Evolutionary conservation across 345 rosid genomes (phyloP).

Genomic region (Bruguiera gymnorhiza): DNA sequence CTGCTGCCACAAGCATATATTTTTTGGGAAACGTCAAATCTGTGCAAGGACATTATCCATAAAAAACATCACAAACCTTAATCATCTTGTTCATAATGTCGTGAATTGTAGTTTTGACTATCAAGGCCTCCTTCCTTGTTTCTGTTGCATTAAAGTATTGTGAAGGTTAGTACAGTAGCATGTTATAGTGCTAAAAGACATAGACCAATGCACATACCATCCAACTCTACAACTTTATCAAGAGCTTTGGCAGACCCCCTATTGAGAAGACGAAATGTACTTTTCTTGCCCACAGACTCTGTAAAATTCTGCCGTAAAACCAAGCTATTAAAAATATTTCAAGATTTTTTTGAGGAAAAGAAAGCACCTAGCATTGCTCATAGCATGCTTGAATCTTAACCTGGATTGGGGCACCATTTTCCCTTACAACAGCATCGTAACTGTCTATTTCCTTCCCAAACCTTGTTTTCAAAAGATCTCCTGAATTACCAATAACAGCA

Average conservation of each 20-base stretch:
- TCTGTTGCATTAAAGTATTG: slow-evolving; percentile 45
- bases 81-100: slow-evolving; percentile 97
- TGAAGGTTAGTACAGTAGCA: slow-evolving; percentile 18
- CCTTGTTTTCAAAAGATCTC: slow-evolving; percentile 85
- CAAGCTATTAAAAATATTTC: background rate
- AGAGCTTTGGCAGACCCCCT: slow-evolving; percentile 98
- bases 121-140: slow-evolving; percentile 67
- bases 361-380: background rate
- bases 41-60: slow-evolving; percentile 9
- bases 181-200: slow-evolving; percentile 10
- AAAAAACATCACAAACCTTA: slow-evolving; percentile 45
- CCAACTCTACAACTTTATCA: slow-evolving; percentile 95
- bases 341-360: slow-evolving; percentile 7
- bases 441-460: slow-evolving; percentile 89
- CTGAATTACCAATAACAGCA: slow-evolving; percentile 96
- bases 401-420: slow-evolving; percentile 92
- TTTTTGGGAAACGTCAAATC: slow-evolving; percentile 5
- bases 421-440: slow-evolving; percentile 80
- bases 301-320: slow-evolving; percentile 56
- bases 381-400: slow-evolving; percentile 32
- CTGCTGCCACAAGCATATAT: background rate
- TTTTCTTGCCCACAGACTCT: slow-evolving; percentile 76
- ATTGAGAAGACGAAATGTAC: slow-evolving; percentile 88
- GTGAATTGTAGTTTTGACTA: slow-evolving; percentile 90
- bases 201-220: slow-evolving; percentile 46